Evolutionary conservation across 768 basidiomycete genomes (phyloP), one percentile per base, ranked within the genome.

Genomic region (Saitozyma sp.): DNA sequence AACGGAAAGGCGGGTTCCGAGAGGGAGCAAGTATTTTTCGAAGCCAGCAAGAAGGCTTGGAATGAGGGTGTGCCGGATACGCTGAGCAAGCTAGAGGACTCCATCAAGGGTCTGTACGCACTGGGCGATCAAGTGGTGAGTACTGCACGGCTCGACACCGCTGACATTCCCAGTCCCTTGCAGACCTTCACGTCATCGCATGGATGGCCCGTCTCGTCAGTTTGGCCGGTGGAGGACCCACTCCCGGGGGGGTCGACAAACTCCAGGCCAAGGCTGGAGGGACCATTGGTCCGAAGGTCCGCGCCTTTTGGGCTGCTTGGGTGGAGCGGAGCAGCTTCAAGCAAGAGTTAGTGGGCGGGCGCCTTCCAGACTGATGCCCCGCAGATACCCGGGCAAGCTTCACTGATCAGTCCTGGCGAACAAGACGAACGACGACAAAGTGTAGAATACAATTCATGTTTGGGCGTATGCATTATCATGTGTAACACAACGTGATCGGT

Each of bases 171-270:
- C 55, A 80, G 69, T 90, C 88, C 7, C 80, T 91, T 52, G 89
- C 88, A 13, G 92, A 93, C 74, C 80, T 92, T 59, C 91, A 92
- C 72, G 83, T 92, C 17, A 86, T 85, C 9, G 86, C 85, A 37
- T 94, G 90, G 90, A 74, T 92, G 40, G 80, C 85, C 9, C 84
- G 86, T 37, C 67, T 91, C 5, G 84, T 86, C 19, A 75, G 69
- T 54, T 81, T 90, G 17, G 81, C 84, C 0, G 89, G 88, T 1
- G 89, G 85, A 0, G 76, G 75, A 29, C 74, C 69, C 0, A 77
- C 63, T 38, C 52, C 66, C 9, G 50, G 53, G 3, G 79, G 74
- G 29, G 63, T 79, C 56, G 66, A 69, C 48, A 59, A 64, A 14
- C 59, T 80, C 48, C 71, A 78, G 49, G 85, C 88, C 46, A 83